These are phyloP conservation scores for Alternaria arbusti DNA, from an alignment of 2,329 filamentous ascomycete species.

Conservation along the genomic window DNA sequence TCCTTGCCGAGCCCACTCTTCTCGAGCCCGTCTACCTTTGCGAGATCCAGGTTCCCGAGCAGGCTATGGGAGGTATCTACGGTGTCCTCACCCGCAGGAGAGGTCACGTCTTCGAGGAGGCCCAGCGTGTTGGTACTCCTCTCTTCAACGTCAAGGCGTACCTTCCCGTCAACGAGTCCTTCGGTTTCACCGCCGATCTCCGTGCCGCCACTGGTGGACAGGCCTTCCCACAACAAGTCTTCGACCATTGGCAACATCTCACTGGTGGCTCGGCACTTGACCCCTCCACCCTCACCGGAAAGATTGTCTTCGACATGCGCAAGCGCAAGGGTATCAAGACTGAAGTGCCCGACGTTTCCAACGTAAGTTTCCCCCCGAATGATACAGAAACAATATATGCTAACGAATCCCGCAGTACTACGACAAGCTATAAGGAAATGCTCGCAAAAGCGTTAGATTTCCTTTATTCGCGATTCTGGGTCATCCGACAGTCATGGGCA, in stretches of 20 bases:
- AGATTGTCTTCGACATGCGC: conserved; percentile 86
- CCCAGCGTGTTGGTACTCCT: conserved; percentile 97
- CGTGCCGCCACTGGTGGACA: conserved; percentile 92
- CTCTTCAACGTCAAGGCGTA: conserved; percentile 99
- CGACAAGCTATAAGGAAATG: conserved; percentile 87
- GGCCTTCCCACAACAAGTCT: conserved; percentile 98
- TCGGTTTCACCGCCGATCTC: conserved; percentile 98
- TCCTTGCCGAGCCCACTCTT: conserved; percentile 89
- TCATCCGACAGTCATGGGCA: conserved; percentile 43
- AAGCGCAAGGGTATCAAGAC: conserved; percentile 99
- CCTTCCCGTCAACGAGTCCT: conserved; percentile 95
- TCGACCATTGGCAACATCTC: conserved; percentile 98
- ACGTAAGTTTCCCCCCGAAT: conserved; percentile 70
- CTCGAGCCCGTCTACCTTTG: conserved; percentile 98
- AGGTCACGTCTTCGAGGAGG: conserved; percentile 99
- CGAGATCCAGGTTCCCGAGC: conserved; percentile 98
- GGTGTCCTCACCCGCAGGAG: conserved; percentile 95
- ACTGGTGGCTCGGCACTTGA: conserved; percentile 94
- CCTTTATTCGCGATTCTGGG: conserved; percentile 44
- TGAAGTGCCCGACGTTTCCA: conserved; percentile 88
- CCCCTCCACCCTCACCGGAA: conserved; percentile 78
- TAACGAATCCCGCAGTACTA: conserved; percentile 74
- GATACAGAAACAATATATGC: conserved; percentile 41
- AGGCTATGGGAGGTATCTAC: conserved; percentile 99
- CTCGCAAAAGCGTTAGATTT: conserved; percentile 54